Base-by-base conservation (phyloP, 306 rosid species). In the Abrus precatorius region DNA sequence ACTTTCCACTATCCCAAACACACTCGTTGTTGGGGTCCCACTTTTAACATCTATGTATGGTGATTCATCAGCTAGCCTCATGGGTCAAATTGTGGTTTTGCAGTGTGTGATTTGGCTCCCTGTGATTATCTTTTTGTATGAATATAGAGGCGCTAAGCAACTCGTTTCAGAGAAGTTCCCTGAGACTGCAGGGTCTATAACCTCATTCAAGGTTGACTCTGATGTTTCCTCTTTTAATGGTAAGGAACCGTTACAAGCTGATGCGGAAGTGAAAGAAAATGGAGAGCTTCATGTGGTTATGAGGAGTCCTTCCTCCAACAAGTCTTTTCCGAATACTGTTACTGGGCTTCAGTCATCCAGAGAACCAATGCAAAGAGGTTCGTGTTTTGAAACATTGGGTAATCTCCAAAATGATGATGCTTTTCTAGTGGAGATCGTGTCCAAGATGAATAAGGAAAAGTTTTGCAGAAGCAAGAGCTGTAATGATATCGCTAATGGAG, bases 21-120 rank as follows among this genome's bases (percentile, higher is more conserved):
- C 97, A 1, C 92, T 91, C 3, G 92, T 91, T 20, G 83, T 91
- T 92, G 97, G 97, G 0, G 85, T 91, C 30, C 97, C 97, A 0
- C 85, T 91, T 7, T 57, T 91, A 10, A 85, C 78, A 12, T 92
- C 93, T 56, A 91, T 91, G 97, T 91, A 91, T 1, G 97, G 97
- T 0, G 90, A 88, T 13, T 86, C 81, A 66, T 86, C 91, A 0
- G 93, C 89, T 0, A 50, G 54, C 29, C 89, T 91, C 6, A 91
- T 91, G 93, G 92, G 85, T 27, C 97, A 91, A 20, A 34, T 34
- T 34, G 4, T 34, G 4, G 38, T 34, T 34, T 34, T 34, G 38
- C 38, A 34, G 4, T 2, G 38, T 34, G 3, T 34, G 2, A 34
- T 34, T 1, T 34, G 38, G 38, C 38, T 34, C 38, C 38, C 38